Evolutionary conservation across 345 rosid genomes (phyloP).

Genomic region (Ceriops zippeliana): DNA sequence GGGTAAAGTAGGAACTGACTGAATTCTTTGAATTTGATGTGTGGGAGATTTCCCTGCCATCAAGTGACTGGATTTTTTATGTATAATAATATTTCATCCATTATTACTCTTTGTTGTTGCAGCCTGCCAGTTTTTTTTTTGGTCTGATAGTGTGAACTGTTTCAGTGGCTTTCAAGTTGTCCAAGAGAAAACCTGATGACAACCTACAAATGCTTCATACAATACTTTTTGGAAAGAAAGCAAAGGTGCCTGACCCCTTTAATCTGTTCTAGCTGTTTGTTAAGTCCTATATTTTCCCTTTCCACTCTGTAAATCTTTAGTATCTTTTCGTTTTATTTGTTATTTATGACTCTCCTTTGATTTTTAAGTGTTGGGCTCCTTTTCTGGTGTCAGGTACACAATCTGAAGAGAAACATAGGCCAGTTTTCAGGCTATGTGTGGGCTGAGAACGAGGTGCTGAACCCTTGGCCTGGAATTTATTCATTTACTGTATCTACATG

Average conservation of each 20-base stretch:
- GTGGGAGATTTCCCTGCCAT: not conserved
- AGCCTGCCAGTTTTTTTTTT: conserved; percentile 10
- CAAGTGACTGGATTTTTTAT: not conserved
- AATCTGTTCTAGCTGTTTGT: not conserved
- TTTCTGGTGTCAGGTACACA: conserved; percentile 51
- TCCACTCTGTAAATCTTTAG: too few relatives aligned
- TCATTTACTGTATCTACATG: not conserved
- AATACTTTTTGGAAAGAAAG: conserved; percentile 93
- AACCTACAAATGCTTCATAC: conserved; percentile 70
- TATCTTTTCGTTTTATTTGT: not conserved
- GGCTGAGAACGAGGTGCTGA: conserved; percentile 75
- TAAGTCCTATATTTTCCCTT: not conserved
- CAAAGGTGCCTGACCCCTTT: conserved; percentile 52
- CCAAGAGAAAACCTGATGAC: conserved; percentile 92
- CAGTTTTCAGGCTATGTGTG: conserved; percentile 93
- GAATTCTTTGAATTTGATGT: not conserved
- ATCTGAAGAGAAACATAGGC: conserved; percentile 77
- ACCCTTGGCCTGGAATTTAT: conserved; percentile 8
- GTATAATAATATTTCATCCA: conserved; percentile 1
- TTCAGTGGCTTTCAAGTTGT: conserved; percentile 96
- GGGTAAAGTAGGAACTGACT: not conserved
- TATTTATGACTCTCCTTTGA: not conserved
- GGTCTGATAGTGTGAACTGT: conserved; percentile 29
- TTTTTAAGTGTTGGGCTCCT: not conserved
- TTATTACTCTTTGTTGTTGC: conserved; percentile 13